Evolutionary conservation across 1,284 basidiomycete species (phyloP).

Genomic region (Cryptococcus hybrid): DNA sequence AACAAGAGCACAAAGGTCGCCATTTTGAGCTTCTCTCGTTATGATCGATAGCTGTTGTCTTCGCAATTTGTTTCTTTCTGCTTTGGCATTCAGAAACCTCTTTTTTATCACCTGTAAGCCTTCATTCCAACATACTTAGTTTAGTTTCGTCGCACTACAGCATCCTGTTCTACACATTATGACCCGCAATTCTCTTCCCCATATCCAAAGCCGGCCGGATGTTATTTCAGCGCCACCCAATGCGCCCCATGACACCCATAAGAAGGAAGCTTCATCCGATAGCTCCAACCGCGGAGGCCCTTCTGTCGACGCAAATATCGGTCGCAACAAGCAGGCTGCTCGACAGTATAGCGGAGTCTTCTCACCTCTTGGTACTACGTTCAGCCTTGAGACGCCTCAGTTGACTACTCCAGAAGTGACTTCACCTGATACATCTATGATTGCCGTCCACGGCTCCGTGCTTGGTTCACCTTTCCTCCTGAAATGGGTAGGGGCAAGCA

Average conservation of each 20-base stretch:
- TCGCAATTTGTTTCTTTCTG: too few species aligned
- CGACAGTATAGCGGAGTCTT: not conserved
- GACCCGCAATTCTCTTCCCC: not conserved
- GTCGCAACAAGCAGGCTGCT: not conserved
- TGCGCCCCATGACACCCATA: not conserved
- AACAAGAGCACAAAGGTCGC: too few species aligned
- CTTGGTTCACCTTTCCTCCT: slow-evolving; percentile 4
- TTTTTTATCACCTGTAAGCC: too few species aligned
- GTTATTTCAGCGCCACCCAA: not conserved
- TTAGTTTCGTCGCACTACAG: too few species aligned
- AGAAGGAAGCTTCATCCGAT: not conserved
- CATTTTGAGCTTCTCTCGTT: too few species aligned
- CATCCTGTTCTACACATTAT: not conserved
- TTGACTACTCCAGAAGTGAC: slow-evolving; percentile 1
- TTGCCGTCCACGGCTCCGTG: slow-evolving; percentile 10
- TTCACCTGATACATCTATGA: slow-evolving; percentile 5
- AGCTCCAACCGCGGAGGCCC: not conserved
- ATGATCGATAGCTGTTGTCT: too few species aligned
- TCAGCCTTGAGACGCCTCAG: not conserved
- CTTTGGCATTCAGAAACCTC: too few species aligned
- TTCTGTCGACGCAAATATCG: not conserved
- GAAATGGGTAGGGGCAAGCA: slow-evolving; percentile 1
- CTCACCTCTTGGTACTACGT: slow-evolving; percentile 1
- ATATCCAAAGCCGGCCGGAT: not conserved
- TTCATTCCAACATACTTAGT: too few species aligned